Evolutionary conservation across 1,284 basidiomycete species (phyloP).

Genomic region (Cryptococcus neoformans): DNA sequence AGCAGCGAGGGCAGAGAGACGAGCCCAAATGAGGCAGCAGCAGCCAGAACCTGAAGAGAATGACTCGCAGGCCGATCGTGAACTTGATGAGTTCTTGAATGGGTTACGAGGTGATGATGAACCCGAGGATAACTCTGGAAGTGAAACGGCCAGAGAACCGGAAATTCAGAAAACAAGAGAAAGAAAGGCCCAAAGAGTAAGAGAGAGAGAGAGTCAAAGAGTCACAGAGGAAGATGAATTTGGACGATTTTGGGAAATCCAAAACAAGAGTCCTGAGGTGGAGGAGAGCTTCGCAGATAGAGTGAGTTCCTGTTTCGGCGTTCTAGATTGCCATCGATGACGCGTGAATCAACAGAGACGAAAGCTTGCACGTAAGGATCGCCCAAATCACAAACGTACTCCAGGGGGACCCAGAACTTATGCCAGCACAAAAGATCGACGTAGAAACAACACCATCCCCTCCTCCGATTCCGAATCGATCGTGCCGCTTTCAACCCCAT

Average conservation of each 20-base stretch:
- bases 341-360: no score
- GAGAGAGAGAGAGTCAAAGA: not conserved
- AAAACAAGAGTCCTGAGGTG: not conserved
- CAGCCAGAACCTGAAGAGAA: no score
- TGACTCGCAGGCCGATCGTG: not conserved
- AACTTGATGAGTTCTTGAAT: not conserved
- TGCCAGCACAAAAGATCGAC: constrained; percentile 2
- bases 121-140: not conserved
- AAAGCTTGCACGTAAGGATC: not conserved
- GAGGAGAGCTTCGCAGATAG: not conserved
- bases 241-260: not conserved
- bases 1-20: not conserved
- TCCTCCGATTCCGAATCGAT: not conserved
- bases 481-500: no score
- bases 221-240: not conserved
- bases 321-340: no score
- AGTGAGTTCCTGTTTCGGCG: no score
- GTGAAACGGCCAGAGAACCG: not conserved
- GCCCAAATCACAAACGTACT: constrained; percentile 2
- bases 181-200: not conserved
- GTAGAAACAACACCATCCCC: not conserved
- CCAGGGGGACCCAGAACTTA: constrained; percentile 10
- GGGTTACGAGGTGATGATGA: not conserved
- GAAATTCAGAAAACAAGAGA: not conserved
- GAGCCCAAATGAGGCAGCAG: no score